phyloP scores from a whole-genome alignment of 768 basidiomycete genomes.

The Mycena indigotica region DNA sequence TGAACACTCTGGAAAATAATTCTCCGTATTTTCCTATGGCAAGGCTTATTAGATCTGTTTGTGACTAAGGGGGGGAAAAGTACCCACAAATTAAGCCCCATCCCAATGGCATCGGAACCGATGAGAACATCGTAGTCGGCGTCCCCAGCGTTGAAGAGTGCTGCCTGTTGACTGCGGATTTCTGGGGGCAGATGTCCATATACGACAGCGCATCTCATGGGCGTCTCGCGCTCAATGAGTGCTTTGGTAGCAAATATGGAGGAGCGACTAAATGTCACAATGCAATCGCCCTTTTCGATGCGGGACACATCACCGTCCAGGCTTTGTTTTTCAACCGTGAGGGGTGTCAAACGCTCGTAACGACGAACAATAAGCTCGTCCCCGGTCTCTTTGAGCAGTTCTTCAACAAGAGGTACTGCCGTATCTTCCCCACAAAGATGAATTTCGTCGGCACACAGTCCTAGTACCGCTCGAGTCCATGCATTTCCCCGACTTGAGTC shows the following conservation, averaged over 20 bases:
- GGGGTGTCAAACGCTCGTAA: conserved; percentile 88
- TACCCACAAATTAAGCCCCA: conserved; percentile 93
- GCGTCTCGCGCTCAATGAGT: conserved; percentile 69
- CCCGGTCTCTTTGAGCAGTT: conserved; percentile 71
- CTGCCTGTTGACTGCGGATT: conserved; percentile 87
- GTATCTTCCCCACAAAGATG: conserved; percentile 97
- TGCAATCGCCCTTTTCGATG: conserved; percentile 82
- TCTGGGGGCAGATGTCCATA: conserved; percentile 94
- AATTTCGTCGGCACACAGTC: conserved; percentile 73
- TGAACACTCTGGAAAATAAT: conserved; percentile 72
- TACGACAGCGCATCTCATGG: conserved; percentile 84
- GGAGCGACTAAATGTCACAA: conserved; percentile 81
- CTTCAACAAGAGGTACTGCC: conserved; percentile 77
- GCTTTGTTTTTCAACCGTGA: conserved; percentile 66
- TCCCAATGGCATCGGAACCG: conserved; percentile 93
- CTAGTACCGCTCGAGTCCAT: conserved; percentile 85
- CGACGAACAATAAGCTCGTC: conserved; percentile 79
- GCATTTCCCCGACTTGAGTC: conserved; percentile 76
- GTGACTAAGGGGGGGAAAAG: conserved; percentile 2
- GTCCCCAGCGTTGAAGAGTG: conserved; percentile 82
- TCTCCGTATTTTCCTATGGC: conserved; percentile 82
- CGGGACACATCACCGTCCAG: conserved; percentile 61
- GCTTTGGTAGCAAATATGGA: conserved; percentile 78
- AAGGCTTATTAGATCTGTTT: background rate
- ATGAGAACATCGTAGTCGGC: conserved; percentile 89